These are phyloP conservation scores for Cystobasidium sp. DNA, from an alignment of 1,284 basidiomycete species.

Conservation along the genomic window DNA sequence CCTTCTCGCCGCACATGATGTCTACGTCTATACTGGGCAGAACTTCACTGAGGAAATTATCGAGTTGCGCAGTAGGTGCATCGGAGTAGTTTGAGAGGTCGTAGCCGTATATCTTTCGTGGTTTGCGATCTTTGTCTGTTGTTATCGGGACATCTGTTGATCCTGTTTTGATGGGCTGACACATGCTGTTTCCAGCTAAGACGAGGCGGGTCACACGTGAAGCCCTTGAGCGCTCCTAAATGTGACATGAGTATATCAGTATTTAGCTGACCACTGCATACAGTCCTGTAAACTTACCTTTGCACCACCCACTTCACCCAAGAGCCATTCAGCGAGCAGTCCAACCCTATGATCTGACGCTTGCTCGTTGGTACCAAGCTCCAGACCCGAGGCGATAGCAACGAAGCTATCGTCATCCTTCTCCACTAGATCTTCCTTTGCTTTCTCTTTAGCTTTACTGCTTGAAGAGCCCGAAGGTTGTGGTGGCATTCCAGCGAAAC, in stretches of 20 bases:
- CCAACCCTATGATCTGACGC: conserved; percentile 73
- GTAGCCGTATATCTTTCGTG: conserved; percentile 64
- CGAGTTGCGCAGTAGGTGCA: conserved; percentile 73
- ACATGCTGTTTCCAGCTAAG: conserved; percentile 83
- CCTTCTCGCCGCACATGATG: conserved; percentile 43
- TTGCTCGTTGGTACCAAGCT: conserved; percentile 64
- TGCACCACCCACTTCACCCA: conserved; percentile 75
- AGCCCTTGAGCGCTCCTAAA: conserved; percentile 67
- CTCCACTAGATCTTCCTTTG: conserved; percentile 55
- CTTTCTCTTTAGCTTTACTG: conserved; percentile 48
- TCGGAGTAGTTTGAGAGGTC: conserved; percentile 69
- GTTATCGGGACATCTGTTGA: conserved; percentile 59
- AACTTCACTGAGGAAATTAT: conserved; percentile 73
- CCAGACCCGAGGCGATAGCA: conserved; percentile 80
- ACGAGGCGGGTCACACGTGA: conserved; percentile 78
- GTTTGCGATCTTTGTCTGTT: conserved; percentile 51
- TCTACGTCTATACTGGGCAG: conserved; percentile 57
- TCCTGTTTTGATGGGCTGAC: conserved; percentile 61
- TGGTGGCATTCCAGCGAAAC: conserved; percentile 79
- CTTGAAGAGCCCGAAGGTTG: conserved; percentile 57
- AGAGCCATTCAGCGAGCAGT: conserved; percentile 82
- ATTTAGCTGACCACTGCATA: background rate
- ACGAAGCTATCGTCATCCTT: conserved; percentile 71
- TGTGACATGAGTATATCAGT: background rate
- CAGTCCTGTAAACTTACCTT: conserved; percentile 55